These are phyloP conservation scores for Peronospora farinosa DNA, from an alignment of 352 stramenopile genomes.

Conservation along the genomic window DNA sequence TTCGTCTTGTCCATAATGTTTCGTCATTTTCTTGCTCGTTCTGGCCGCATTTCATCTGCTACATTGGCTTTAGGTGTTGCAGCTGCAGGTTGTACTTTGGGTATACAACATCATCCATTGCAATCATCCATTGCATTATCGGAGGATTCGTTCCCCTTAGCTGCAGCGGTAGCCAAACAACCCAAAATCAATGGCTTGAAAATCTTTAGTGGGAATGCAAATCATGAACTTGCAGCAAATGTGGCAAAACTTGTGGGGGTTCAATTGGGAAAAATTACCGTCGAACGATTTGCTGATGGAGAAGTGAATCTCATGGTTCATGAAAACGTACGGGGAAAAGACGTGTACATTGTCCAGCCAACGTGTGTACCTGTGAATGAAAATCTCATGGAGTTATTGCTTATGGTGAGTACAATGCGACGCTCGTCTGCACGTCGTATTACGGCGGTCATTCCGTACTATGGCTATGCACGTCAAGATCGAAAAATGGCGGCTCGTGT, in stretches of 20 bases:
- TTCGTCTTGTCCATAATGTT: too few species aligned
- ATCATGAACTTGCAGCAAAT: conserved; percentile 94
- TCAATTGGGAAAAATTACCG: conserved; percentile 96
- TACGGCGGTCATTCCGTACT: conserved; percentile 98
- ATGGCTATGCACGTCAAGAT: conserved; percentile 88
- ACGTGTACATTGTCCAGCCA: conserved; percentile 99
- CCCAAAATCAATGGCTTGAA: conserved; percentile 91
- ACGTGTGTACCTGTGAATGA: conserved; percentile 99
- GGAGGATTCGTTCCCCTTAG: conserved; percentile 49
- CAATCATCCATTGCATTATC: conserved; percentile 22
- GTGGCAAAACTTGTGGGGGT: conserved; percentile 96
- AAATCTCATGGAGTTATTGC: conserved; percentile 99
- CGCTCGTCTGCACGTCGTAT: conserved; percentile 96
- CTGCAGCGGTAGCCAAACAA: conserved; percentile 70
- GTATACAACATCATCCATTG: conserved; percentile 26
- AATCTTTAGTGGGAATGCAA: conserved; percentile 98
- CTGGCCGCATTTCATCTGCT: conserved; percentile 40
- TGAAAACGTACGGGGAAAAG: conserved; percentile 99
- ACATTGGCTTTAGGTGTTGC: conserved; percentile 46
- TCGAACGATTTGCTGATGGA: conserved; percentile 97
- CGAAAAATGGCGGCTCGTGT: conserved; percentile 92
- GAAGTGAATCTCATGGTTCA: conserved; percentile 99
- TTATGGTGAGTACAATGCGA: conserved; percentile 97
- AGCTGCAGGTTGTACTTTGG: conserved; percentile 38
- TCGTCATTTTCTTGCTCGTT: conserved; percentile 55